Base-by-base conservation (phyloP, 257 asterid genomes). In the Rauvolfia tetraphylla region DNA sequence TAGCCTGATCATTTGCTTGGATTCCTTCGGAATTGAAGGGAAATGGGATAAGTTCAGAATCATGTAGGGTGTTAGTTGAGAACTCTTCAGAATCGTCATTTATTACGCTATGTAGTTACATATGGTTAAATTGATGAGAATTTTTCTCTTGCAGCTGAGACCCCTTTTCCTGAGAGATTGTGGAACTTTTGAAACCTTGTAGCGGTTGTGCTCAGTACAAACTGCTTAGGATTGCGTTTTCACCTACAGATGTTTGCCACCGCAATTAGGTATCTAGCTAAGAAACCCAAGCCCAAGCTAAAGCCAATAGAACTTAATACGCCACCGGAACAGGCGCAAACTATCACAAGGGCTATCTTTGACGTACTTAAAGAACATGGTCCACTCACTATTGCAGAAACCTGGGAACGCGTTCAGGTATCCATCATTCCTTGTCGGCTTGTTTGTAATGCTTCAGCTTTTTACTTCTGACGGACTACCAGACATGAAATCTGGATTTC, bases 381-480 rank as follows among this genome's bases (percentile, higher is more conserved):
- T 38, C 98, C 98, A 63, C 84, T 95, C 68, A 86, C 92, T 62
- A 81, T 95, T 73, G 84, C 91, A 7, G 97, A 95, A 68, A 95
- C 95, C 6, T 95, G 98, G 99, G 96, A 95, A 36, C 98, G 85
- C 61, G 90, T 95, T 71, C 90, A 95, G 98, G 98, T 95, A 84
- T 62, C 73, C 38, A 34, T 68, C 71, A 48, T 59, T 79, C 53
- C 39, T 62, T 48, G 31, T 39, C 44, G 15, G 36, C n/a, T 25
- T 66, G 18, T 38, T 66, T 20, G 31, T 31, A 9, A 27, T 59
- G 33, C 12, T 12, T 27, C 34, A 3, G 14, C 3, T 58, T 58
- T 25, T 53, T 22, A 18, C 8, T 22, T 4, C 10, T 25, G 31
- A 17, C 9, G 65, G 15, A 8, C 5, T n/a, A 17, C 31, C 65